Evolutionary conservation across 2,329 filamentous ascomycete genomes (phyloP).

Genomic region (Alternaria arbusti): DNA sequence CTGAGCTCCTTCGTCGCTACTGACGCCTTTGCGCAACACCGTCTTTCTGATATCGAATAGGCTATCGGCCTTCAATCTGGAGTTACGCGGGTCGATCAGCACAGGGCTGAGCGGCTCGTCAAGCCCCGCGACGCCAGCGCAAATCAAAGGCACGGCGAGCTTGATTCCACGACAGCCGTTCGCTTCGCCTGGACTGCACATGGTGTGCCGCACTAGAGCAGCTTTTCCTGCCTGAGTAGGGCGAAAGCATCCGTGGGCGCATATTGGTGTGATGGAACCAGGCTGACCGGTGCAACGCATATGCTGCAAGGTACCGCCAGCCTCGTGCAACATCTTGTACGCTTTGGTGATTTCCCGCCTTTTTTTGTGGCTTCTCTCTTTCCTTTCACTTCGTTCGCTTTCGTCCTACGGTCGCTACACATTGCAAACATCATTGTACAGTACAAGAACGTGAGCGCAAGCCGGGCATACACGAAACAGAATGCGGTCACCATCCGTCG

Average conservation of each 20-base stretch:
- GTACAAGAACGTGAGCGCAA: neutral
- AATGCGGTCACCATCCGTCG: slow-evolving; percentile 26
- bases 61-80: neutral
- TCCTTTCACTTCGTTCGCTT: neutral
- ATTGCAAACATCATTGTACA: neutral
- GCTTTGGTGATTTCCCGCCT: neutral
- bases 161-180: slow-evolving; percentile 10
- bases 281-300: slow-evolving; percentile 22
- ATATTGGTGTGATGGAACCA: slow-evolving; percentile 14
- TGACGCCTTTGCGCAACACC: neutral
- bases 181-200: neutral
- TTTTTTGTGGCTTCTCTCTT: neutral
- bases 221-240: neutral
- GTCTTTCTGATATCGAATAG: neutral
- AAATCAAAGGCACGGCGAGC: neutral
- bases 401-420: neutral
- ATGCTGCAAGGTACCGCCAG: slow-evolving; percentile 24
- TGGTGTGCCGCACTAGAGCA: neutral
- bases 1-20: neutral
- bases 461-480: neutral
- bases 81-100: slow-evolving; percentile 1
- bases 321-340: slow-evolving; percentile 9
- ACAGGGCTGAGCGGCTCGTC: slow-evolving; percentile 5
- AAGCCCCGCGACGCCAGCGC: neutral
- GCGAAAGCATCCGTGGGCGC: slow-evolving; percentile 6